Evolutionary conservation across 352 stramenopile species (phyloP).

Genomic region (Pythium vanterpoolii): DNA sequence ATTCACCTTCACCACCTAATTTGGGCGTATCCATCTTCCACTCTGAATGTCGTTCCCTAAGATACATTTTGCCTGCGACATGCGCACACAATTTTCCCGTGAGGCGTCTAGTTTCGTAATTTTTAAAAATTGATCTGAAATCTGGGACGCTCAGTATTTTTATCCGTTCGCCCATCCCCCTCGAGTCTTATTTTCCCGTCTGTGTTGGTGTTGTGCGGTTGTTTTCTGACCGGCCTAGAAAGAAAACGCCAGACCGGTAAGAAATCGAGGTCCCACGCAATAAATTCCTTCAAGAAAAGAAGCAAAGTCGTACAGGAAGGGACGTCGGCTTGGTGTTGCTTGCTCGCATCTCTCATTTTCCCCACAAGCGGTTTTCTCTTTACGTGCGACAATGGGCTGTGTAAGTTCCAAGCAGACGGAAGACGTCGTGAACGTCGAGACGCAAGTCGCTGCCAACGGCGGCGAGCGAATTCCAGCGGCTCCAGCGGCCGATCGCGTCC

Average conservation of each 20-base stretch:
- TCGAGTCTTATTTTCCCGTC: slow-evolving; percentile 10
- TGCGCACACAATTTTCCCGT: slow-evolving; percentile 9
- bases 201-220: slow-evolving; percentile 4
- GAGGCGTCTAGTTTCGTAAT: not conserved
- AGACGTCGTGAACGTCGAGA: slow-evolving; percentile 43
- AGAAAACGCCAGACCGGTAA: slow-evolving; percentile 21
- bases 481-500: slow-evolving; percentile 4
- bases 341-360: not conserved
- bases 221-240: slow-evolving; percentile 16
- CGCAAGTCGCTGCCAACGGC: slow-evolving; percentile 32
- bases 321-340: not conserved
- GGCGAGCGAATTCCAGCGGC: slow-evolving; percentile 28
- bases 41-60: slow-evolving; percentile 3
- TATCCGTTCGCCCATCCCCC: not conserved
- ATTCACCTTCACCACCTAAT: slow-evolving; percentile 69
- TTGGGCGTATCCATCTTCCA: not conserved
- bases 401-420: slow-evolving; percentile 64
- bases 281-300: not conserved
- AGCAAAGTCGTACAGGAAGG: too few relatives aligned
- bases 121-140: not conserved
- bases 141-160: not conserved
- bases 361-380: not conserved
- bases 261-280: slow-evolving; percentile 12
- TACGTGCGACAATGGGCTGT: slow-evolving; percentile 49
- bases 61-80: slow-evolving; percentile 11